Conservation (phyloP, 441 rosid genomes). For the Hura crepitans region DNA sequence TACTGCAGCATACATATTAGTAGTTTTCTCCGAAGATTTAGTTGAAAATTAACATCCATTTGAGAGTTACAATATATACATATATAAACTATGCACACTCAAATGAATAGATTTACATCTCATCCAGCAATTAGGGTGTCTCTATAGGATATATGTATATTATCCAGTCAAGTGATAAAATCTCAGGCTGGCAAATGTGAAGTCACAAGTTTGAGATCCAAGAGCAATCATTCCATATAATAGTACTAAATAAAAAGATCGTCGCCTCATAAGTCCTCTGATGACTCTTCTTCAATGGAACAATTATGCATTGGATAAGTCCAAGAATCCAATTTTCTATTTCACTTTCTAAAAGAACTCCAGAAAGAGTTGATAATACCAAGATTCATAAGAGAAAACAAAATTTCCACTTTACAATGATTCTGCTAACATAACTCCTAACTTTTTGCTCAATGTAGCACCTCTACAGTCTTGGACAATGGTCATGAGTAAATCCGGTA, state of each 20-base stretch:
- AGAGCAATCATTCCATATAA: not conserved
- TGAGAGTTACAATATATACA: not conserved
- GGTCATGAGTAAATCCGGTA: not conserved
- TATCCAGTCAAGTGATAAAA: not conserved
- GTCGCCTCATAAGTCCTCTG: not conserved
- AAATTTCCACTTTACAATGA: not conserved
- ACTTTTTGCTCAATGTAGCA: not conserved
- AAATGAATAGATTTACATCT: not conserved
- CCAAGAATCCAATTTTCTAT: not conserved
- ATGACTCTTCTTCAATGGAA: not conserved
- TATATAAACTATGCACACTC: not conserved
- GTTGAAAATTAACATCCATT: not conserved
- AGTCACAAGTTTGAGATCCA: too few species aligned
- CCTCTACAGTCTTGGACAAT: not conserved
- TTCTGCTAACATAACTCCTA: not conserved
- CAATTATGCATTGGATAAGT: not conserved
- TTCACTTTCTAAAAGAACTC: not conserved
- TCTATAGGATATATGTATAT: not conserved
- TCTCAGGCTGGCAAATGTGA: slow-evolving; percentile 3
- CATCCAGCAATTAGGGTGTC: not conserved
- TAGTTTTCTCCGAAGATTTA: not conserved
- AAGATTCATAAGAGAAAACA: not conserved
- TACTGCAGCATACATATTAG: not conserved
- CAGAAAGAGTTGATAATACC: not conserved
- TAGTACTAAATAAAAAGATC: not conserved